Conservation (phyloP, 305 asterid genomes). For the Solanum hybrid region DNA sequence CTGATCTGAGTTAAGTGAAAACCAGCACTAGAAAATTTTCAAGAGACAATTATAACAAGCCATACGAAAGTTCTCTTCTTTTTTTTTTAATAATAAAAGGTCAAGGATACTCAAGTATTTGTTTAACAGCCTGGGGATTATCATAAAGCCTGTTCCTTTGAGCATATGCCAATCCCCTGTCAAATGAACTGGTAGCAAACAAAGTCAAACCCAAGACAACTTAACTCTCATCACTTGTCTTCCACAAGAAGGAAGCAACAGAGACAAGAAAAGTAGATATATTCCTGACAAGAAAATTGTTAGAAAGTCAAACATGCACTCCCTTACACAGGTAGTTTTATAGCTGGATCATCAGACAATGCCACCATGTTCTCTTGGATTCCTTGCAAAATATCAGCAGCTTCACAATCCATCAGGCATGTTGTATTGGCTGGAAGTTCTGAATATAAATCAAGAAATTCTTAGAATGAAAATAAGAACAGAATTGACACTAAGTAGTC, state of each 20-base stretch:
- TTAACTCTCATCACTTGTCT: background rate
- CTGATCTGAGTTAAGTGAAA: conserved; percentile 47
- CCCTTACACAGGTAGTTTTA: conserved; percentile 76
- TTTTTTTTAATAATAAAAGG: background rate
- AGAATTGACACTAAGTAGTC: background rate
- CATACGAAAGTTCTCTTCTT: background rate
- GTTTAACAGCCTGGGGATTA: conserved; percentile 47
- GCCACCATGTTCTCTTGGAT: conserved; percentile 24
- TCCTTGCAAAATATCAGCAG: conserved; percentile 54
- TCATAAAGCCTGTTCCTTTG: conserved; percentile 43
- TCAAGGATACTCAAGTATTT: conserved; percentile 72
- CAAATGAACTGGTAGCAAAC: conserved; percentile 54
- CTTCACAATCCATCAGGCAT: conserved; percentile 93
- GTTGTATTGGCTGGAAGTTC: conserved; percentile 48
- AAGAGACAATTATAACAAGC: background rate
- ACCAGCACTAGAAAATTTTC: background rate
- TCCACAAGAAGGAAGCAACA: background rate
- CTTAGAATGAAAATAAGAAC: background rate
- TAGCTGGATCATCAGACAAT: conserved; percentile 11
- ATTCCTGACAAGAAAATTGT: no score
- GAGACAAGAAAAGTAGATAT: background rate
- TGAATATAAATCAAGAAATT: conserved; percentile 14
- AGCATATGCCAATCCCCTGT: conserved; percentile 66
- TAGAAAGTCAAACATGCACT: conserved; percentile 10
- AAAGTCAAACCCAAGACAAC: background rate